These are phyloP conservation scores for Linnemannia elongata DNA, from an alignment of 192 early-diverging fungal genomes.

Conservation along the genomic window DNA sequence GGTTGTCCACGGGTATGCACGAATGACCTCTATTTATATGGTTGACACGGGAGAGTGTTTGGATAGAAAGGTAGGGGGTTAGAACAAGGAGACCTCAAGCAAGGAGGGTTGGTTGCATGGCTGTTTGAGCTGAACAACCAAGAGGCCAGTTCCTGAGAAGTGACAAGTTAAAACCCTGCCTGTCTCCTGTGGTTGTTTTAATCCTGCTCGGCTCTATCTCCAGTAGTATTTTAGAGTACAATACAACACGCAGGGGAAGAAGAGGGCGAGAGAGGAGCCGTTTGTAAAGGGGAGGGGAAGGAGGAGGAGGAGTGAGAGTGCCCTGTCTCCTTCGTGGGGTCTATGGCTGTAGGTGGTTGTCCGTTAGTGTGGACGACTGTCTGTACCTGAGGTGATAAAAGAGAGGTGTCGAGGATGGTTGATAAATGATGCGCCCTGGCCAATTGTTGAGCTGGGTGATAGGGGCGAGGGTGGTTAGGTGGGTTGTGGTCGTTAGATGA, in stretches of 20 bases:
- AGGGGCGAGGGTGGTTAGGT: not conserved
- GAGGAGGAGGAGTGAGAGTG: constrained; percentile 9
- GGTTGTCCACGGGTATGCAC: not conserved
- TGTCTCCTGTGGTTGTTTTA: not conserved
- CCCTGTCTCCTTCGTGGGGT: not conserved
- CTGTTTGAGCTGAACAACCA: not conserved
- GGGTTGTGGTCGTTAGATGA: not conserved
- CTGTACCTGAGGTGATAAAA: not conserved
- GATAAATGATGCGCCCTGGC: not conserved
- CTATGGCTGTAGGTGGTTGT: not conserved
- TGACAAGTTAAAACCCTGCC: not conserved
- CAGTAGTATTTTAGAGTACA: not conserved
- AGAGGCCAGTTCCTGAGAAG: not conserved
- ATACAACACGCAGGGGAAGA: not conserved
- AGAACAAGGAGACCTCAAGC: not conserved
- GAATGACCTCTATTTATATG: constrained; percentile 1
- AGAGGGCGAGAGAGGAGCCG: not conserved
- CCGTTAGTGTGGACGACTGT: not conserved
- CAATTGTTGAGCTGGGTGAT: not conserved
- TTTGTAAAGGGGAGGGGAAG: not conserved
- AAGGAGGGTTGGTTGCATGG: not conserved
- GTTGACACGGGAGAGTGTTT: not conserved
- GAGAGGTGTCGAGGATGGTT: not conserved
- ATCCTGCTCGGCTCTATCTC: no score
- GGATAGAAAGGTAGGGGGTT: not conserved